phyloP scores from a whole-genome alignment of 352 stramenopile genomes.

The Globisporangium recalcitrans region DNA sequence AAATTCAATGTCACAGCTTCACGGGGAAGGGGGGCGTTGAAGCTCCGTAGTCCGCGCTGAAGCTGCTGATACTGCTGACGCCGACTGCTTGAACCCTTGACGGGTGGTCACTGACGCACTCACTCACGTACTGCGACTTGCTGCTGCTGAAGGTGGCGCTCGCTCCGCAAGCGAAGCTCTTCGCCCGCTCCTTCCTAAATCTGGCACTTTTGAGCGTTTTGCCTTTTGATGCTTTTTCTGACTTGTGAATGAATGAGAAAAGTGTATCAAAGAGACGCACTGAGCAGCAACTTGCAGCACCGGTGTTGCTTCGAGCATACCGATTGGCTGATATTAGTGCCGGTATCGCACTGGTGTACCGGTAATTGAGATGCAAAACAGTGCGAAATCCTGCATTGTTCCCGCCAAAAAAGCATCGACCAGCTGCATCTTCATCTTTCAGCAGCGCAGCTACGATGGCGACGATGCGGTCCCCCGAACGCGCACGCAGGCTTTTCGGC shows the following conservation, averaged over 20 bases:
- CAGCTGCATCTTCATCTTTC: not conserved
- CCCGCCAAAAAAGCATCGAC: conserved; percentile 4
- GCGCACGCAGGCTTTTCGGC: conserved; percentile 12
- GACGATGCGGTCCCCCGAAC: conserved; percentile 14
- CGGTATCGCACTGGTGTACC: too few species aligned
- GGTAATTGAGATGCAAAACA: too few species aligned
- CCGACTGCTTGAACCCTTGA: too few species aligned
- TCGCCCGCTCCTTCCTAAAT: not conserved
- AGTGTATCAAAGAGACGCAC: conserved; percentile 1
- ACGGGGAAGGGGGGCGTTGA: not conserved
- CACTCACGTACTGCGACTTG: not conserved
- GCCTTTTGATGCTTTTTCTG: not conserved
- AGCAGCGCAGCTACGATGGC: not conserved
- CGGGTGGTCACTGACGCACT: too few species aligned
- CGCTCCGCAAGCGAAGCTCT: not conserved
- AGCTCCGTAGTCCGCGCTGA: not conserved
- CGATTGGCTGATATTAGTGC: not conserved
- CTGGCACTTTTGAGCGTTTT: conserved; percentile 3
- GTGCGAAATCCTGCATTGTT: not conserved
- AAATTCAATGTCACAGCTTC: not conserved
- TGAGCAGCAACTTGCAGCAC: too few species aligned
- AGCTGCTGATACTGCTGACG: not conserved
- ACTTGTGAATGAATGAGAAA: not conserved
- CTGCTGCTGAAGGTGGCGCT: not conserved
- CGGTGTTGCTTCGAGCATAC: not conserved